Conservation (phyloP, 2,329 filamentous ascomycete species). For the Mariannaea sp. region DNA sequence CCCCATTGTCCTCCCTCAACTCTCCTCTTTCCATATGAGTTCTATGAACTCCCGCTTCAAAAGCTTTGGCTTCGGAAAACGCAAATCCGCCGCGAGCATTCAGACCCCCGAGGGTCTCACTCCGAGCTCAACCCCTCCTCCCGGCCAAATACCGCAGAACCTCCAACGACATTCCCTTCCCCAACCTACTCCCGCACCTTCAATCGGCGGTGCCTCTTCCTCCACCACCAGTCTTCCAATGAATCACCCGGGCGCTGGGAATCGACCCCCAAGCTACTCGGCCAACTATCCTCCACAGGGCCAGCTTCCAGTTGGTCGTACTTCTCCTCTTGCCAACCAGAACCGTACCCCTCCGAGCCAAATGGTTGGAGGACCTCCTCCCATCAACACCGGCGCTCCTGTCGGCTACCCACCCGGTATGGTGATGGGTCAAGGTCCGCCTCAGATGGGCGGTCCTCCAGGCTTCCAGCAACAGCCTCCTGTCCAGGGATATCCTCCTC, state of each 20-base stretch:
- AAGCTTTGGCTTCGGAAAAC: constrained; percentile 81
- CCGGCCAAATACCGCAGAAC: constrained; percentile 58
- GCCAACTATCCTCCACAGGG: constrained; percentile 55
- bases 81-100: constrained; percentile 70
- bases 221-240: constrained; percentile 59
- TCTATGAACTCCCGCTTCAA: constrained; percentile 81
- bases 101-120: constrained; percentile 52
- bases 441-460: constrained; percentile 42
- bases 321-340: constrained; percentile 55
- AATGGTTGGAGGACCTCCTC: constrained; percentile 67
- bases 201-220: constrained; percentile 47
- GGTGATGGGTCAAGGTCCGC: constrained; percentile 51
- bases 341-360: constrained; percentile 62
- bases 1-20: constrained; percentile 32
- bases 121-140: constrained; percentile 43
- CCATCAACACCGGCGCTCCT: constrained; percentile 68
- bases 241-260: constrained; percentile 65
- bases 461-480: constrained; percentile 48
- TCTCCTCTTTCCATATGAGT: constrained; percentile 61
- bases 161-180: constrained; percentile 36
- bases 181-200: constrained; percentile 37
- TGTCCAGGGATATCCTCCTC: constrained; percentile 50
- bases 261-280: constrained; percentile 67
- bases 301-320: constrained; percentile 57
- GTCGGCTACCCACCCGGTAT: constrained; percentile 65